Conservation (phyloP, 2,329 filamentous ascomycete genomes). For the Penicillium sp. region DNA sequence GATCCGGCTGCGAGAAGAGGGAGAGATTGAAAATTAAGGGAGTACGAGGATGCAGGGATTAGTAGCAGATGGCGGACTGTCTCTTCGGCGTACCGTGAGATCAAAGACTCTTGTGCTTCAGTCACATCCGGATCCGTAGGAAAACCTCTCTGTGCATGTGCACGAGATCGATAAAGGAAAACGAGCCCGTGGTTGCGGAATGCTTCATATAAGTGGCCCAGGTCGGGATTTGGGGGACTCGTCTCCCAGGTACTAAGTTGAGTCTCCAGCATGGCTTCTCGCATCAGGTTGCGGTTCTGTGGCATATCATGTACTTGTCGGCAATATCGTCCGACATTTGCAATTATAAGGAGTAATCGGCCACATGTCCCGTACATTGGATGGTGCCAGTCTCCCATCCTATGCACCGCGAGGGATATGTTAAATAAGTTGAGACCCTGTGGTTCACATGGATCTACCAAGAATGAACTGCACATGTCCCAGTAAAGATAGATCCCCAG, state of each 20-base stretch:
- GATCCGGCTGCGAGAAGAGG: constrained; percentile 18
- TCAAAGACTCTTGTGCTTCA: constrained; percentile 14
- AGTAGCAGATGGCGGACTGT: constrained; percentile 14
- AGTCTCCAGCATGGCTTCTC: constrained; percentile 15
- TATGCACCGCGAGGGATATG: constrained; percentile 10
- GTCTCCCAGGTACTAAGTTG: constrained; percentile 11
- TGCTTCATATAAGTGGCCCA: constrained; percentile 18
- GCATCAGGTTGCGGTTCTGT: constrained; percentile 9
- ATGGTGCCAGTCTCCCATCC: constrained; percentile 16
- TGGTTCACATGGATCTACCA: constrained; percentile 11
- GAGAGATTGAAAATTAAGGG: constrained; percentile 17
- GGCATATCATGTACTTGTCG: constrained; percentile 10
- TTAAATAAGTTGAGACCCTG: constrained; percentile 4
- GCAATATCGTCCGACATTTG: constrained; percentile 18
- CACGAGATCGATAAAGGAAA: constrained; percentile 17
- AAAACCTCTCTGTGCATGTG: constrained; percentile 7
- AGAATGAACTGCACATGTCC: constrained; percentile 19
- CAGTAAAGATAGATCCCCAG: constrained; percentile 20
- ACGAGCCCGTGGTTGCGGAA: constrained; percentile 17
- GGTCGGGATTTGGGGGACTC: constrained; percentile 7
- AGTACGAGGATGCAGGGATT: constrained; percentile 11
- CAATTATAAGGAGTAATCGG: constrained; percentile 13
- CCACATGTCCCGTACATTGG: constrained; percentile 18
- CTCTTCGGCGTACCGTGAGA: constrained; percentile 14
- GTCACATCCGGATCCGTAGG: constrained; percentile 6